Conservation (phyloP, 169 alveolate genomes). For the Hepatocystis sp. region DNA sequence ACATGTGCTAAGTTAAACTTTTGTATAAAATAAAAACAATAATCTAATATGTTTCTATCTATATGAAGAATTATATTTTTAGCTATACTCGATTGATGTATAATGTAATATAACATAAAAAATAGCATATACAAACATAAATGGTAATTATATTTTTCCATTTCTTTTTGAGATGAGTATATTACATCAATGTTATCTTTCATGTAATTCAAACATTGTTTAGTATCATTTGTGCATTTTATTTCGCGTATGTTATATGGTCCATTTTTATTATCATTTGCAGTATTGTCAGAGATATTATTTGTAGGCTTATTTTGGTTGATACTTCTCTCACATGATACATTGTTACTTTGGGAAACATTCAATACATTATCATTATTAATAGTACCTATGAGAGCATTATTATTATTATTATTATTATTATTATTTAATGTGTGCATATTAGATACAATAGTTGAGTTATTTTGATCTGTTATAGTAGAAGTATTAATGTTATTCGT, state of each 20-base stretch:
- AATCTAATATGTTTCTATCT: conserved; percentile 74
- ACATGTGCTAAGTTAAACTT: conserved; percentile 54
- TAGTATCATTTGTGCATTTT: conserved; percentile 6
- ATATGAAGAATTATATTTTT: conserved; percentile 64
- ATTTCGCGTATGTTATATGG: no score
- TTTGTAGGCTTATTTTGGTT: not conserved
- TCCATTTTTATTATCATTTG: conserved; percentile 3
- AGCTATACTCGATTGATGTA: conserved; percentile 57
- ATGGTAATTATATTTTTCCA: conserved; percentile 75
- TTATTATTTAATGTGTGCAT: not conserved
- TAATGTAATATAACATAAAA: conserved; percentile 51
- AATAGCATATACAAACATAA: conserved; percentile 68
- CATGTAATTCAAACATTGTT: conserved; percentile 36
- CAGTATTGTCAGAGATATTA: not conserved
- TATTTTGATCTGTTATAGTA: conserved; percentile 2
- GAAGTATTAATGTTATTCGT: not conserved
- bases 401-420: not conserved
- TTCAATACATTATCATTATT: no score
- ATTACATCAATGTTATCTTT: conserved; percentile 70
- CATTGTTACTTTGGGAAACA: no score
- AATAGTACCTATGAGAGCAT: no score
- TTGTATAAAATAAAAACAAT: conserved; percentile 71
- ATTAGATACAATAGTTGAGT: no score
- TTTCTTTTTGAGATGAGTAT: conserved; percentile 58
- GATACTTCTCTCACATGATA: no score